Conservation (phyloP, 2,329 filamentous ascomycete species). For the Talaromyces amestolkiae region DNA sequence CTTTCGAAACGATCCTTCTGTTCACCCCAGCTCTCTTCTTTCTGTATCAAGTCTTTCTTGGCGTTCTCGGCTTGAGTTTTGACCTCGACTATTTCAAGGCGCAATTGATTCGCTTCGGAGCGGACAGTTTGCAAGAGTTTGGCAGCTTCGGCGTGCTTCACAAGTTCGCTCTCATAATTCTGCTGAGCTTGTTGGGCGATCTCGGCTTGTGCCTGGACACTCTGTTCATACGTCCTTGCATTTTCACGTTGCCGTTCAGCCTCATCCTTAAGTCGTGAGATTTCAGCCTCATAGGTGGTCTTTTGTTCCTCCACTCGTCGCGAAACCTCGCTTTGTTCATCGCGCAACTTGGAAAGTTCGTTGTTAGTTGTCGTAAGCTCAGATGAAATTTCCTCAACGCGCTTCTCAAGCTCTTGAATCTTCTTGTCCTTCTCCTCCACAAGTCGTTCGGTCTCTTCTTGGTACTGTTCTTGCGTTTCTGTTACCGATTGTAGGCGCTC, state of each 20-base stretch:
- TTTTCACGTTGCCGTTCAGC: conserved; percentile 76
- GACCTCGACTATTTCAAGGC: conserved; percentile 71
- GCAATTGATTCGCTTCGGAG: conserved; percentile 75
- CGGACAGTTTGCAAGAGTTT: conserved; percentile 77
- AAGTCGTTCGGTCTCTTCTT: conserved; percentile 76
- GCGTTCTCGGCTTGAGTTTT: conserved; percentile 82
- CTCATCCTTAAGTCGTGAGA: conserved; percentile 77
- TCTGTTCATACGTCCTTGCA: conserved; percentile 81
- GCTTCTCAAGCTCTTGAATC: conserved; percentile 77
- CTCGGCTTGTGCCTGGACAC: conserved; percentile 87
- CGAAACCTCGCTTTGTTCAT: conserved; percentile 72
- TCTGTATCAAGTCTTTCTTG: conserved; percentile 73
- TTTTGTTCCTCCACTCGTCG: conserved; percentile 79
- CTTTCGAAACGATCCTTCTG: conserved; percentile 76
- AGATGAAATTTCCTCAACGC: conserved; percentile 75
- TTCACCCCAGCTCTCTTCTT: conserved; percentile 84
- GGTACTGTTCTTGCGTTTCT: conserved; percentile 79
- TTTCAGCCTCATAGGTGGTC: conserved; percentile 71
- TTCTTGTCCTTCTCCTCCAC: conserved; percentile 74
- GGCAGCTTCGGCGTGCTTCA: conserved; percentile 94
- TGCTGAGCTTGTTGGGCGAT: conserved; percentile 92
- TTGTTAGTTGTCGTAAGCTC: conserved; percentile 80
- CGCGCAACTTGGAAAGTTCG: conserved; percentile 76
- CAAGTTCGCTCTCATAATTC: conserved; percentile 89
- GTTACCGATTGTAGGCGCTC: conserved; percentile 79